Evolutionary conservation across 352 stramenopile genomes (phyloP), one percentile per base, ranked within the genome.

Genomic region (Globisporangium polare): DNA sequence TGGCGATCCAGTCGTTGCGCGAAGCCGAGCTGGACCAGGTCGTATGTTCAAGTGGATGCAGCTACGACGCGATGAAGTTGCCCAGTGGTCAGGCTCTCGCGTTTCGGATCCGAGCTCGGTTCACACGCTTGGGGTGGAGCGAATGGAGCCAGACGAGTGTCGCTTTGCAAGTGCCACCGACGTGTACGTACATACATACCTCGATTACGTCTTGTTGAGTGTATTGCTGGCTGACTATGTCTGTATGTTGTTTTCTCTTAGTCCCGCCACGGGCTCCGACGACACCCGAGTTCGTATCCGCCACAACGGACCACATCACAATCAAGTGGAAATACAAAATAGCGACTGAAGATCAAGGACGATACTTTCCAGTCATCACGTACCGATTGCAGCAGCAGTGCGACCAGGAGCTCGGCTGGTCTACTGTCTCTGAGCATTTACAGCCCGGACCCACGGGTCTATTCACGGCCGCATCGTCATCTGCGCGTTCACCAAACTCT

Each of bases 361-460:
- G 7, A 15, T 71, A 77, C 4, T 88, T 90, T 37, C 77, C 75
- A 15, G 63, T 86, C 4, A 45, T 58, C 0, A 62, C 62, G 31
- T 90, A 78, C 37, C 71, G 68, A 9, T 50, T 72, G 1, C 81
- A 90, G 55, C 78, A 89, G 26, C 66, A 74, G n/a, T 90, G 81
- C 39, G 67, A 71, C 26, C 39, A 35, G 12, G 73, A 88, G 4
- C 54, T 80, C 20, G 68, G 59, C n/a, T 90, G 81, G 81, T 69
- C 63, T 0, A 79, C 73, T 10, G 68, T 77, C 5, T 54, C 53
- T 35, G 24, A 75, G 9, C n/a, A 55, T 2, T 35, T 89, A 3
- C 3, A 59, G 5, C 73, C 72, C 8, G 74, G 71, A 5, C 61
- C 57, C 24, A 35, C 33, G 13, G 72, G 57, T 0, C 60, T 46